Evolutionary conservation across 768 basidiomycete genomes (phyloP).

Genomic region (Rhizopogon vinicolor): DNA sequence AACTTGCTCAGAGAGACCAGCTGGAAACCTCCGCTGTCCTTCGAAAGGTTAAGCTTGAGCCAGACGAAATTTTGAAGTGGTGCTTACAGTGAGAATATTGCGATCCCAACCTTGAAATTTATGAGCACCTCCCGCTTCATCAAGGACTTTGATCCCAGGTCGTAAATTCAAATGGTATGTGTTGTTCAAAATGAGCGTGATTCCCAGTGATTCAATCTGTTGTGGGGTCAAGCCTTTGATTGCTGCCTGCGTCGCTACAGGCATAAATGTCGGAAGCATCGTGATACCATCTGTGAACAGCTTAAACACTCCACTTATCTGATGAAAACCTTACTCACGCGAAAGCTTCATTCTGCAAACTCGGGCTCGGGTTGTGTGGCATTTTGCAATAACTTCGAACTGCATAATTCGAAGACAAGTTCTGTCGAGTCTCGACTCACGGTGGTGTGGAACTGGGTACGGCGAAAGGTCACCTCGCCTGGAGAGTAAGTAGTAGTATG

Average conservation of each 20-base stretch:
- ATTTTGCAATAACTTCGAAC: constrained; percentile 79
- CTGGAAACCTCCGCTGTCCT: constrained; percentile 93
- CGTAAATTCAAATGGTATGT: constrained; percentile 88
- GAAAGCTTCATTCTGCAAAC: constrained; percentile 82
- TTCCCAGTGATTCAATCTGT: constrained; percentile 76
- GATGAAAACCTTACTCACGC: constrained; percentile 41
- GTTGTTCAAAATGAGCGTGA: constrained; percentile 85
- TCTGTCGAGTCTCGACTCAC: too few species aligned
- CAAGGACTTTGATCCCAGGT: constrained; percentile 71
- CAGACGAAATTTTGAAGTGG: constrained; percentile 1
- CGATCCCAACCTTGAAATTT: constrained; percentile 84
- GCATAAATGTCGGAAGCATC: constrained; percentile 89
- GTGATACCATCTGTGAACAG: constrained; percentile 63
- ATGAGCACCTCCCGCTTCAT: constrained; percentile 81
- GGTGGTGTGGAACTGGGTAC: too few species aligned
- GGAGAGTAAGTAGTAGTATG: too few species aligned
- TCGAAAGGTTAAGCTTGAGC: constrained; percentile 2
- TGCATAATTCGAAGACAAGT: constrained; percentile 44
- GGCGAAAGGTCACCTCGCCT: too few species aligned
- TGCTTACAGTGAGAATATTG: constrained; percentile 76
- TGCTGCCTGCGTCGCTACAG: constrained; percentile 87
- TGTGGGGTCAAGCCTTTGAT: constrained; percentile 89
- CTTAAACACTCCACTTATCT: constrained; percentile 5
- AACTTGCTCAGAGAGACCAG: constrained; percentile 82
- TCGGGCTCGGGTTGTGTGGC: constrained; percentile 75